These are phyloP conservation scores for Pycnococcus provasolii DNA, from an alignment of 139 green algal genomes.

Conservation along the genomic window DNA sequence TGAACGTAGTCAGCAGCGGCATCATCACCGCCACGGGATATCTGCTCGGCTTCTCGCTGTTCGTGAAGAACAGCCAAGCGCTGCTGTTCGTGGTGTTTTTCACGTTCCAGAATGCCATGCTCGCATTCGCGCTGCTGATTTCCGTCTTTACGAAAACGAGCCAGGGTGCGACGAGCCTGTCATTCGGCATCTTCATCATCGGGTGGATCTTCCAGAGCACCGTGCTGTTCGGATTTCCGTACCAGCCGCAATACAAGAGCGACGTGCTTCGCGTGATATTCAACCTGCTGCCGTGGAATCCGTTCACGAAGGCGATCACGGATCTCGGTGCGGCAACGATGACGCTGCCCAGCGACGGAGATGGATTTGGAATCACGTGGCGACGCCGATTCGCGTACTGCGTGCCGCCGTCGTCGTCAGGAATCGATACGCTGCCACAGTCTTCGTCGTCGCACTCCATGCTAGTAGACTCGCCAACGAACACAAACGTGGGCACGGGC, in stretches of 20 bases:
- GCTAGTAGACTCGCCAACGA: too few species aligned
- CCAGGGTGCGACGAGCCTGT: too few species aligned
- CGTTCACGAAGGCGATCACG: background rate
- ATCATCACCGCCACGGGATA: constrained; percentile 54
- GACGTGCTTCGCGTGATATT: background rate
- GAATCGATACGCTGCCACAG: too few species aligned
- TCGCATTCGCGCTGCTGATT: constrained; percentile 46
- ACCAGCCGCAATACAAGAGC: constrained; percentile 2
- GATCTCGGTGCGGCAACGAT: constrained; percentile 1
- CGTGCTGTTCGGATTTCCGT: constrained; percentile 6
- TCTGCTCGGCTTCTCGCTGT: constrained; percentile 68
- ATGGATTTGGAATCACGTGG: background rate
- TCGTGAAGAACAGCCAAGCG: constrained; percentile 65
- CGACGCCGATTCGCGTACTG: background rate
- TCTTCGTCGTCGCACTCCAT: too few species aligned
- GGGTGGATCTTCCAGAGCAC: constrained; percentile 10
- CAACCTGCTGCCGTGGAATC: background rate
- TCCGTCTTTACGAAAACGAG: constrained; percentile 34
- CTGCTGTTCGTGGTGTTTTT: constrained; percentile 72
- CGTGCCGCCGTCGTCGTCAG: background rate
- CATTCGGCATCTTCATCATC: constrained; percentile 7
- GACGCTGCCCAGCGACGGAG: background rate
- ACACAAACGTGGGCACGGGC: too few species aligned
- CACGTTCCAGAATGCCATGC: constrained; percentile 45
- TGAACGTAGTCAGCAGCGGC: constrained; percentile 1